phyloP scores from a whole-genome alignment of 768 basidiomycete genomes.

The Suillus variegatus region DNA sequence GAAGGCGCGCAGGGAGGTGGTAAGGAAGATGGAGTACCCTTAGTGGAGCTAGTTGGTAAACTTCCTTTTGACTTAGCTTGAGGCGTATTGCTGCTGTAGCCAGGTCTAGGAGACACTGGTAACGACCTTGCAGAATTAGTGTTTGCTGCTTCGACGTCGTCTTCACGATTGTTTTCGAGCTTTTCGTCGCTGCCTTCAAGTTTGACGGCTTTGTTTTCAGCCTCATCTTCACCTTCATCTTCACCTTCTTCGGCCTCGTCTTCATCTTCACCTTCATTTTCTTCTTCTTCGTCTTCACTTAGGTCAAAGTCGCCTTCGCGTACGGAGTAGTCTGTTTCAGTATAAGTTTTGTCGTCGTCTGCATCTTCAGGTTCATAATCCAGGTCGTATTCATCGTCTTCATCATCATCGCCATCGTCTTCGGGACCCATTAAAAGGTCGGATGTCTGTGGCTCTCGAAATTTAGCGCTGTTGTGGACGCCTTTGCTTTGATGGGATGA shows the following conservation, averaged over 20 bases:
- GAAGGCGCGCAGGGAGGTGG: constrained; percentile 10
- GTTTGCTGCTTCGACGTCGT: not conserved
- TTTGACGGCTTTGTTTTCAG: not conserved
- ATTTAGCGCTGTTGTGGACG: constrained; percentile 46
- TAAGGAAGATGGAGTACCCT: not conserved
- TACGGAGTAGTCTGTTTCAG: not conserved
- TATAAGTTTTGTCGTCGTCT: constrained; percentile 13
- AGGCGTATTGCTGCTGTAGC: not conserved
- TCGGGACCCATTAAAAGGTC: constrained; percentile 32
- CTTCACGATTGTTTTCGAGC: not conserved
- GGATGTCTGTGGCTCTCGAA: constrained; percentile 25
- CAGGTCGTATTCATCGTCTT: constrained; percentile 15
- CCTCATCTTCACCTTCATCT: not conserved
- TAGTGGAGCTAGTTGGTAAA: not conserved
- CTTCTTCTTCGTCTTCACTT: not conserved
- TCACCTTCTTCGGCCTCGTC: not conserved
- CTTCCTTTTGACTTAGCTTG: not conserved
- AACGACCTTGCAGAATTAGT: not conserved
- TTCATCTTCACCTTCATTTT: not conserved
- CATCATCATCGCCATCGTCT: constrained; percentile 40
- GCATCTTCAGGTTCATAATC: constrained; percentile 19
- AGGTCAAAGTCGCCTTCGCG: not conserved
- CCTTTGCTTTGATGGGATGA: not conserved
- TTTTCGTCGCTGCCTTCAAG: constrained; percentile 1
- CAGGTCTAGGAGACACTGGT: not conserved